Conservation (phyloP, 768 basidiomycete species). For the Lentinula edodes region DNA sequence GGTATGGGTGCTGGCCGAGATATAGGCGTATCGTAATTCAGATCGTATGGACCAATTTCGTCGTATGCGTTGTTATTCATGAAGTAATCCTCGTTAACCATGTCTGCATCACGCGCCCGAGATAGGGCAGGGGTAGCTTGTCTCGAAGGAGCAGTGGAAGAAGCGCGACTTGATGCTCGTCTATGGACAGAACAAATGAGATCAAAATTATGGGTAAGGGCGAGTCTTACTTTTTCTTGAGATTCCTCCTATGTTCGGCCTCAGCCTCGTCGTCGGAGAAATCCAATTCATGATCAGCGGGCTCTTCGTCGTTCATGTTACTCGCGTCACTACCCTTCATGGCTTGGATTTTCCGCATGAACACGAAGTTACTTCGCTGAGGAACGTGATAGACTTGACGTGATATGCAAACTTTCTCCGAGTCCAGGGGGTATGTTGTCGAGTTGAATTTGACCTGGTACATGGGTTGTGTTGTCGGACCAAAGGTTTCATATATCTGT, state of each 20-base stretch:
- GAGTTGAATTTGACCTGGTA: slow-evolving; percentile 84
- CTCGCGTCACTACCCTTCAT: slow-evolving; percentile 90
- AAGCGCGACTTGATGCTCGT: slow-evolving; percentile 45
- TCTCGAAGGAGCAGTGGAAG: slow-evolving; percentile 48
- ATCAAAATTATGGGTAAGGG: background rate
- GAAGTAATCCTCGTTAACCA: slow-evolving; percentile 34
- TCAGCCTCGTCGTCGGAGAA: slow-evolving; percentile 96
- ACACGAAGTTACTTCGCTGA: slow-evolving; percentile 76
- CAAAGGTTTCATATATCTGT: slow-evolving; percentile 93
- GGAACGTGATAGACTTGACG: slow-evolving; percentile 82
- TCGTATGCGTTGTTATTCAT: slow-evolving; percentile 59
- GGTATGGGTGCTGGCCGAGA: slow-evolving; percentile 64
- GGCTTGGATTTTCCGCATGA: slow-evolving; percentile 61
- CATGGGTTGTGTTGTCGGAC: slow-evolving; percentile 83
- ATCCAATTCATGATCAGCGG: slow-evolving; percentile 83
- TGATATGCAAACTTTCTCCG: slow-evolving; percentile 45
- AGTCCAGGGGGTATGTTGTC: slow-evolving; percentile 50
- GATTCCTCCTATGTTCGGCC: slow-evolving; percentile 56
- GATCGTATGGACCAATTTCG: slow-evolving; percentile 63
- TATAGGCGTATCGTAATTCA: slow-evolving; percentile 49
- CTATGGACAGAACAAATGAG: slow-evolving; percentile 24
- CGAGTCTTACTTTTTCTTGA: slow-evolving; percentile 52
- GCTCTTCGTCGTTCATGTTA: slow-evolving; percentile 93
- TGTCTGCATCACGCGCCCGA: slow-evolving; percentile 49
- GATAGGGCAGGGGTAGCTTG: slow-evolving; percentile 50